These are phyloP conservation scores for Penicillium sp. DNA, from an alignment of 2,329 filamentous ascomycete species.

Conservation along the genomic window DNA sequence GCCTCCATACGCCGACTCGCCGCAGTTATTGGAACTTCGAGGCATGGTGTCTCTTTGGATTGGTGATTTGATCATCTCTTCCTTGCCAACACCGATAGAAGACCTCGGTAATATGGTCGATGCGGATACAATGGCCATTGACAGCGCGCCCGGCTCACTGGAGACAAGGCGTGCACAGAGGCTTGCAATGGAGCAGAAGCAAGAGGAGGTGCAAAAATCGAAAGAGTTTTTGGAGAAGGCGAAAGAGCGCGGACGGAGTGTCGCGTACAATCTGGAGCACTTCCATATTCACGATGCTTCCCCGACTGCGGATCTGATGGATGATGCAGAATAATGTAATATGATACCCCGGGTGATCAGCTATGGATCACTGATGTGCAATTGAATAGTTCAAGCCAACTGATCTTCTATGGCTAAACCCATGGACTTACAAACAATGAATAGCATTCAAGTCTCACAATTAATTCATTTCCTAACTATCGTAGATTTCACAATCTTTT, in stretches of 20 bases:
- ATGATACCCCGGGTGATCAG: not conserved
- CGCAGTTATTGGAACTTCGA: conserved; percentile 63
- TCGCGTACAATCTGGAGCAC: conserved; percentile 28
- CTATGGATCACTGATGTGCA: not conserved
- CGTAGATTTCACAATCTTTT: not conserved
- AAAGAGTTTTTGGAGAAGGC: conserved; percentile 34
- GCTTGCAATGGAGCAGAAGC: conserved; percentile 33
- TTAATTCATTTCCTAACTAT: not conserved
- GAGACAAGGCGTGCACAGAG: conserved; percentile 30
- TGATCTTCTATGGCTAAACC: not conserved
- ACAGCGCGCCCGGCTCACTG: conserved; percentile 26
- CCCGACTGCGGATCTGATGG: not conserved
- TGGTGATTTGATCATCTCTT: conserved; percentile 56
- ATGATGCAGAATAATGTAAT: not conserved
- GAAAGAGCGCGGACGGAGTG: conserved; percentile 28
- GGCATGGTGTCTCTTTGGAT: conserved; percentile 72
- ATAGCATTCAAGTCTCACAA: too few species aligned
- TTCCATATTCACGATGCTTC: conserved; percentile 28
- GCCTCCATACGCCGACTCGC: conserved; percentile 65
- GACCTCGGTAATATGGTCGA: conserved; percentile 10
- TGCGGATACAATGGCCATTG: conserved; percentile 16
- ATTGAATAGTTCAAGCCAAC: not conserved
- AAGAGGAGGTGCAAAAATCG: conserved; percentile 31
- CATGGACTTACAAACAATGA: too few species aligned
- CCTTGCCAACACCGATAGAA: conserved; percentile 23